A percentile compares a stretch with the other conserved stretches of the same genome.
Conservation (phyloP, 768 basidiomycete genomes). For the Naganishia vaughanmartiniae region DNA sequence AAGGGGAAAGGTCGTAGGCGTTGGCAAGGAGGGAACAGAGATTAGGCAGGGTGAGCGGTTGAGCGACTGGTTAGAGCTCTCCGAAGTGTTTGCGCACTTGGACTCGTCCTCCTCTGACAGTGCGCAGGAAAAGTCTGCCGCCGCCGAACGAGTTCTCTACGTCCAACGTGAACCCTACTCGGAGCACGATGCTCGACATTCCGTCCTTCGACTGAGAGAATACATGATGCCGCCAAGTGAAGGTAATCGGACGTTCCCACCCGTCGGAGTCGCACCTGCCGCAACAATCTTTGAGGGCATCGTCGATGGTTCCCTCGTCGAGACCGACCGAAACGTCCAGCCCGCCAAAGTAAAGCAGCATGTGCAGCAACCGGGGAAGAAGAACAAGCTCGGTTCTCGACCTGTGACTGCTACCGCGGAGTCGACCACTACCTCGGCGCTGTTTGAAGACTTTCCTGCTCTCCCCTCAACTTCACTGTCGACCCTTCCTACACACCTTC, state of each 20-base stretch:
- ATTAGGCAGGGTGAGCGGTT: slow-evolving; percentile 49
- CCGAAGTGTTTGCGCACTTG: slow-evolving; percentile 52
- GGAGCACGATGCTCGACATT: slow-evolving; percentile 52
- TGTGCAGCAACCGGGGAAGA: slow-evolving; percentile 44
- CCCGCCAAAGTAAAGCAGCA: slow-evolving; percentile 43
- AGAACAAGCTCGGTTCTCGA: slow-evolving; percentile 35
- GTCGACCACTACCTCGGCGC: slow-evolving; percentile 27
- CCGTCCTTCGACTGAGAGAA: slow-evolving; percentile 52
- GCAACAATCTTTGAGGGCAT: slow-evolving; percentile 51
- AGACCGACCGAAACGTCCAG: slow-evolving; percentile 38
- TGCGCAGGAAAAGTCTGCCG: slow-evolving; percentile 36
- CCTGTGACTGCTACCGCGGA: slow-evolving; percentile 27
- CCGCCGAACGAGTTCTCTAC: slow-evolving; percentile 49
- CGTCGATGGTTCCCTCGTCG: slow-evolving; percentile 47
- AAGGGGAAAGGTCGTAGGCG: slow-evolving; percentile 40
- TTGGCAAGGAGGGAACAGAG: slow-evolving; percentile 43
- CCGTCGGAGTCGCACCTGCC: slow-evolving; percentile 46
- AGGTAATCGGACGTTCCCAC: slow-evolving; percentile 39
- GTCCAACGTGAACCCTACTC: slow-evolving; percentile 54
- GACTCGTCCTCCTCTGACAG: slow-evolving; percentile 14
- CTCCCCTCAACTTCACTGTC: slow-evolving; percentile 35
- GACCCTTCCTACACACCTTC: slow-evolving; percentile 39
- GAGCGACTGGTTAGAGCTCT: slow-evolving; percentile 54
- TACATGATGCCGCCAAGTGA: slow-evolving; percentile 45
- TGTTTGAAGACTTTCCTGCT: slow-evolving; percentile 48